A percentile compares a stretch with the other conserved stretches of the same genome.
These are phyloP conservation scores for Acephala macrosclerotiorum DNA, from an alignment of 2,329 filamentous ascomycete species.

Conservation along the genomic window DNA sequence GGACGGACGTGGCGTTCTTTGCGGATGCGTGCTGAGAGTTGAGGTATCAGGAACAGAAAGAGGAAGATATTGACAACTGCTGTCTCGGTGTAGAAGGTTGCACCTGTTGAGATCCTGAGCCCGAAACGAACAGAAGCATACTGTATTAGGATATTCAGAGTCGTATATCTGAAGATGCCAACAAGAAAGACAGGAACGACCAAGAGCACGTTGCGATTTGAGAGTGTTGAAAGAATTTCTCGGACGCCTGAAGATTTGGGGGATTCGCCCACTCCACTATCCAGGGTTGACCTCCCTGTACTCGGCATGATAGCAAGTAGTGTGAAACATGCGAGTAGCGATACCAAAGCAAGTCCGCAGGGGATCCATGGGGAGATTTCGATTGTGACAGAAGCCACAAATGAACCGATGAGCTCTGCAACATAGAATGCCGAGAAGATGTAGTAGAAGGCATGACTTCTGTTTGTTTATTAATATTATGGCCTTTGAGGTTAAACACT, in stretches of 20 bases:
- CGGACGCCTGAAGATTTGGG: slow-evolving; percentile 7
- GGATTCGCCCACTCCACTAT: neutral
- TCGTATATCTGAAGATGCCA: slow-evolving; percentile 42
- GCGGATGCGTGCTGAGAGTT: slow-evolving; percentile 30
- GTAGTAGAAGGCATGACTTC: slow-evolving; percentile 43
- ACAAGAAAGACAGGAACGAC: slow-evolving; percentile 42
- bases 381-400: slow-evolving; percentile 38
- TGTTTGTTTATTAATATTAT: slow-evolving; percentile 11
- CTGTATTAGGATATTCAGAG: slow-evolving; percentile 42
- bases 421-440: slow-evolving; percentile 44
- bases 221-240: slow-evolving; percentile 24
- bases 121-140: slow-evolving; percentile 42
- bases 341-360: slow-evolving; percentile 36
- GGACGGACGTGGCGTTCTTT: slow-evolving; percentile 29
- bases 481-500: neutral
- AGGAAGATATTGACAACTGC: slow-evolving; percentile 41
- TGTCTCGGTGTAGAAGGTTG: slow-evolving; percentile 43
- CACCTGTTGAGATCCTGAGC: slow-evolving; percentile 39
- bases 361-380: slow-evolving; percentile 44
- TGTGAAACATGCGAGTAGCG: slow-evolving; percentile 32
- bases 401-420: slow-evolving; percentile 42
- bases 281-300: slow-evolving; percentile 6
- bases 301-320: slow-evolving; percentile 37
- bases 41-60: slow-evolving; percentile 41
- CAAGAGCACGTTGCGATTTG: slow-evolving; percentile 34